Evolutionary conservation across 169 alveolate species (phyloP).

Genomic region (Babesia ovata): DNA sequence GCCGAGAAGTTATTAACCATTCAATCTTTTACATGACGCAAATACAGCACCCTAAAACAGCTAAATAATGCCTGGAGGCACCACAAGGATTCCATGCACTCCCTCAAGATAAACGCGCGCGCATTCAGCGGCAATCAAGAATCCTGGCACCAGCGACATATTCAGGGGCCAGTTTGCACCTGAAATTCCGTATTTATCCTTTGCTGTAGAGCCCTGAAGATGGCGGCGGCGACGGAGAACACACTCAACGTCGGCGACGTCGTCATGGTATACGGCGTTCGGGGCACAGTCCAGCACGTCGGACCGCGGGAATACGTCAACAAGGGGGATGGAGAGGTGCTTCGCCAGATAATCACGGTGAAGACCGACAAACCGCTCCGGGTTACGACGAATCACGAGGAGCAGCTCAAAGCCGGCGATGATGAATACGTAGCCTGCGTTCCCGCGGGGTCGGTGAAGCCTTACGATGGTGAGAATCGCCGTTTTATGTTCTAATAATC

Average conservation of each 20-base stretch:
- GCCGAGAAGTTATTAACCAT: no score
- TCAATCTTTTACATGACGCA: no score
- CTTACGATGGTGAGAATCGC: slow-evolving; percentile 22
- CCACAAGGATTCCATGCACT: slow-evolving; percentile 15
- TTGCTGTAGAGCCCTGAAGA: background rate
- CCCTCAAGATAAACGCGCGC: background rate
- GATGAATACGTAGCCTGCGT: slow-evolving; percentile 27
- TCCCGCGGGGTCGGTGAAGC: slow-evolving; percentile 40
- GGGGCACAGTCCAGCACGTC: slow-evolving; percentile 52
- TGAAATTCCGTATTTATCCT: no score
- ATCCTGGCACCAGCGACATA: no score
- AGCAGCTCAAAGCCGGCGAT: background rate
- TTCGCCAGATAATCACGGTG: slow-evolving; percentile 44
- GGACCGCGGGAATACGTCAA: slow-evolving; percentile 42
- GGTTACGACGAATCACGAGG: slow-evolving; percentile 23
- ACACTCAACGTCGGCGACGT: slow-evolving; percentile 53
- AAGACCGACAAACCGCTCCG: slow-evolving; percentile 40
- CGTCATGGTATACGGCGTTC: slow-evolving; percentile 67
- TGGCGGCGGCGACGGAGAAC: slow-evolving; percentile 9
- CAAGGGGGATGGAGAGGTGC: slow-evolving; percentile 37
- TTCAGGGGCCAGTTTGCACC: no score
- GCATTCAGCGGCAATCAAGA: background rate
- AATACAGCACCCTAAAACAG: no score
- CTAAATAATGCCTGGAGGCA: background rate
- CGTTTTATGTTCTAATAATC: background rate